Percentiles rank a stretch among this genome's conserved stretches.
Evolutionary conservation across 805 yeast species (phyloP).

Genomic region (Saccharomycopsis selenospora): DNA sequence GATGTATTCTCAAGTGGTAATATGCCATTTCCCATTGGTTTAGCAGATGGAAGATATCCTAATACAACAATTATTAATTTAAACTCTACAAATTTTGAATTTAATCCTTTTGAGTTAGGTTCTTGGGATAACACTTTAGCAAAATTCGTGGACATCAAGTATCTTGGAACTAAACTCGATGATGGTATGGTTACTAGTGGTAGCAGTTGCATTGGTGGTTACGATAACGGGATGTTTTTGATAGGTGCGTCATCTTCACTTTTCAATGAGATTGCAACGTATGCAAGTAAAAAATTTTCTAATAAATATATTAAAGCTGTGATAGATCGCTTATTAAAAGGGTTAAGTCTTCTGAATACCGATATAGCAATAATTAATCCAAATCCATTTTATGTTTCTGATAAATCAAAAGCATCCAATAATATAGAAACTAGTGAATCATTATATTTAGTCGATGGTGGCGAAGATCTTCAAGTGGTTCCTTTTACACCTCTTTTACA

Average conservation of each 20-base stretch:
- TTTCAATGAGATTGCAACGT: too few species aligned
- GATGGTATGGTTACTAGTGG: conserved; percentile 46
- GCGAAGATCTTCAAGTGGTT: conserved; percentile 50
- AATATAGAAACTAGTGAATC: conserved; percentile 20
- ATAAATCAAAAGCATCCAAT: not conserved
- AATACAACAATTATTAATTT: conserved; percentile 40
- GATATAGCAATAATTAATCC: conserved; percentile 2
- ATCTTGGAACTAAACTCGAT: conserved; percentile 57
- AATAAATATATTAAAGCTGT: too few species aligned
- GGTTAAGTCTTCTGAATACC: too few species aligned
- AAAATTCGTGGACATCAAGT: conserved; percentile 58
- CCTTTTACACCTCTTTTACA: conserved; percentile 51
- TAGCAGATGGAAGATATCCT: conserved; percentile 20
- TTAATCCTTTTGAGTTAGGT: conserved; percentile 63
- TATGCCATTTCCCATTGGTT: conserved; percentile 65
- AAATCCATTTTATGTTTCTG: conserved; percentile 5
- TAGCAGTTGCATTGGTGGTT: conserved; percentile 43
- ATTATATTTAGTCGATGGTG: conserved; percentile 49
- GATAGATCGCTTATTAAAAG: too few species aligned
- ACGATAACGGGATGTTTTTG: too few species aligned
- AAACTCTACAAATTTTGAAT: conserved; percentile 42
- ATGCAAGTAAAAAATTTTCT: too few species aligned
- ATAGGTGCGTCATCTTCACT: too few species aligned
- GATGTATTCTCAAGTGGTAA: conserved; percentile 51
- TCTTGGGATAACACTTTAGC: conserved; percentile 78